Evolutionary conservation across 192 early-diverging fungal genomes (phyloP).

Genomic region (Podila horticola): DNA sequence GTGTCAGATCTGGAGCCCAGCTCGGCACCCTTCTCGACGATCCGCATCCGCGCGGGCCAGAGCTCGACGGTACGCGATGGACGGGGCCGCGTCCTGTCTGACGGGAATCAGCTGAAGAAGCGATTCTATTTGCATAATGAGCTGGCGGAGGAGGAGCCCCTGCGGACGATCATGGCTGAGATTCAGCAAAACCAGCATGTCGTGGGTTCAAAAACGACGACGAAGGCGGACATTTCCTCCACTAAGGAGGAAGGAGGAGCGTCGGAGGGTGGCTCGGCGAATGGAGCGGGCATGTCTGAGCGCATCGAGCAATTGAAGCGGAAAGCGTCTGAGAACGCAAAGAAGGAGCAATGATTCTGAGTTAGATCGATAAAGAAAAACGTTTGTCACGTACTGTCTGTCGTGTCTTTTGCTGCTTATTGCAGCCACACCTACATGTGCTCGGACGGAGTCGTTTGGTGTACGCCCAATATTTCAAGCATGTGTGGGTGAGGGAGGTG

Average conservation of each 20-base stretch:
- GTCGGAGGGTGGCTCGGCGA: background rate
- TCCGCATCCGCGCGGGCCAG: constrained; percentile 53
- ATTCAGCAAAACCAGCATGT: constrained; percentile 30
- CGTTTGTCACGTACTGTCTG: too few species aligned
- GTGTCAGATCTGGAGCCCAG: constrained; percentile 59
- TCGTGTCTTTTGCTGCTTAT: background rate
- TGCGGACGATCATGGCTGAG: constrained; percentile 50
- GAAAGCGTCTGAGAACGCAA: constrained; percentile 32
- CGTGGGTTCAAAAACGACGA: background rate
- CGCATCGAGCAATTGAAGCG: constrained; percentile 46
- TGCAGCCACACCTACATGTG: background rate
- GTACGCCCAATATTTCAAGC: too few species aligned
- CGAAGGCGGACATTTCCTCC: background rate
- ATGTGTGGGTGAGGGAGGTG: too few species aligned
- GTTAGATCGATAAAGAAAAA: too few species aligned
- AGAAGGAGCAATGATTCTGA: constrained; percentile 9
- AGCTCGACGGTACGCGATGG: constrained; percentile 31
- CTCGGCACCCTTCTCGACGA: constrained; percentile 64
- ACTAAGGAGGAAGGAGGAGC: background rate
- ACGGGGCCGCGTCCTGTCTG: constrained; percentile 38
- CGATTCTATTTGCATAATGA: constrained; percentile 62
- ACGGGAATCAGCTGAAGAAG: constrained; percentile 51
- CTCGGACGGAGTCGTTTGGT: too few species aligned
- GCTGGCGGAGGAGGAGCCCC: constrained; percentile 49
- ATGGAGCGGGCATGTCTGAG: constrained; percentile 43